These are phyloP conservation scores for Neurospora discreta DNA, from an alignment of 495 filamentous ascomycete genomes.

Conservation along the genomic window DNA sequence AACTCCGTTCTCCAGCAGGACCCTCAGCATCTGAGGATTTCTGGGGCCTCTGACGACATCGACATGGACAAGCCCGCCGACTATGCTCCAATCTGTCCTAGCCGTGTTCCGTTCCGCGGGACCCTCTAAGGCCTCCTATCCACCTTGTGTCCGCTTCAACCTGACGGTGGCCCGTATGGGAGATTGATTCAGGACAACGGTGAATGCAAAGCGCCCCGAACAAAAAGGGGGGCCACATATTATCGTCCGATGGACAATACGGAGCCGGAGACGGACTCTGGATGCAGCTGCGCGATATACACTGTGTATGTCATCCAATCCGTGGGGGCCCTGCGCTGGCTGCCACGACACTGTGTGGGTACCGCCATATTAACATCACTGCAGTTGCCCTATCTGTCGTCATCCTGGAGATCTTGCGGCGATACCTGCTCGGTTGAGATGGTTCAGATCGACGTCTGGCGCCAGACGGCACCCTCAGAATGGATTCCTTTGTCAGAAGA, in stretches of 20 bases:
- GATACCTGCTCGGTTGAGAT: not conserved
- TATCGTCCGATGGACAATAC: not conserved
- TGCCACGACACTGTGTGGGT: not conserved
- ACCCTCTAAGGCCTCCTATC: not conserved
- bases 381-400: not conserved
- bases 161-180: not conserved
- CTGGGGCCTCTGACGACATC: slow-evolving; percentile 9
- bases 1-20: not conserved
- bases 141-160: not conserved
- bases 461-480: not conserved
- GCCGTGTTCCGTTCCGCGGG: not conserved
- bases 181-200: not conserved
- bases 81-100: not conserved
- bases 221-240: not conserved
- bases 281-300: too few species aligned
- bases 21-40: not conserved
- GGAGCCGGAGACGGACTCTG: not conserved
- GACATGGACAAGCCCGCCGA: slow-evolving; percentile 16
- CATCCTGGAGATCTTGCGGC: not conserved
- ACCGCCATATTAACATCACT: not conserved
- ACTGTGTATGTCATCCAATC: not conserved
- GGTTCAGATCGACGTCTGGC: not conserved
- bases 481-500: not conserved
- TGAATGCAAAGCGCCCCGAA: not conserved
- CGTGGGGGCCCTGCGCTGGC: not conserved